These are phyloP conservation scores for Tilletia horrida DNA, from an alignment of 1,284 basidiomycete species.

Conservation along the genomic window DNA sequence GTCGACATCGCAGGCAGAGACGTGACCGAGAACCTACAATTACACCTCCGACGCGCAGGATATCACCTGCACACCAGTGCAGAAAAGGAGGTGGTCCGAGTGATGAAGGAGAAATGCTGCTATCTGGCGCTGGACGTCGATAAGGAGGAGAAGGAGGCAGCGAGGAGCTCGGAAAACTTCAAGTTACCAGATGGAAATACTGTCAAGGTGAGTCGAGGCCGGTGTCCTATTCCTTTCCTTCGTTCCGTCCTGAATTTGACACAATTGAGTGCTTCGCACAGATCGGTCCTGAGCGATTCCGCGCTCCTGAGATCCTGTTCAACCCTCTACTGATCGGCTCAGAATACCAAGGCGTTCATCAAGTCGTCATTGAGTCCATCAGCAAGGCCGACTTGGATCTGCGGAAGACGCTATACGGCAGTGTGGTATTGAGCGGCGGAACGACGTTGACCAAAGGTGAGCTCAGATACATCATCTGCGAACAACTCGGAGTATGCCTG, in stretches of 20 bases:
- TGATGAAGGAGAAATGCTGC: conserved; percentile 97
- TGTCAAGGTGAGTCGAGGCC: conserved; percentile 66
- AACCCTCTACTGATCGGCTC: conserved; percentile 94
- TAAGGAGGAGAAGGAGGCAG: conserved; percentile 86
- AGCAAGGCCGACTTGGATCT: conserved; percentile 71
- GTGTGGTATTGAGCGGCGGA: conserved; percentile 93
- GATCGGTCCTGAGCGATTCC: conserved; percentile 91
- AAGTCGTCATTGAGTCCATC: conserved; percentile 62
- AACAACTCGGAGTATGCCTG: background rate
- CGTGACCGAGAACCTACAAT: conserved; percentile 91
- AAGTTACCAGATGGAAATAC: conserved; percentile 90
- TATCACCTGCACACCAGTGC: conserved; percentile 94
- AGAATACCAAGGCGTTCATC: conserved; percentile 95
- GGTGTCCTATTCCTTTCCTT: background rate
- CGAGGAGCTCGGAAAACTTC: conserved; percentile 70
- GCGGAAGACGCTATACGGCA: conserved; percentile 89
- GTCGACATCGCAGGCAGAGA: conserved; percentile 92
- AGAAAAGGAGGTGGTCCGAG: conserved; percentile 92
- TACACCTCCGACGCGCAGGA: conserved; percentile 87
- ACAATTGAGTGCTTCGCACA: conserved; percentile 53
- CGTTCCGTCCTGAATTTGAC: no score
- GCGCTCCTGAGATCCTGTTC: conserved; percentile 95
- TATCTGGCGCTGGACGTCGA: conserved; percentile 85
- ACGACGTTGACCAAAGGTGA: conserved; percentile 65
- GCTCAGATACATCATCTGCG: background rate